Evolutionary conservation across 2,329 filamentous ascomycete species (phyloP).

Genomic region (Aureobasidium pullulans): DNA sequence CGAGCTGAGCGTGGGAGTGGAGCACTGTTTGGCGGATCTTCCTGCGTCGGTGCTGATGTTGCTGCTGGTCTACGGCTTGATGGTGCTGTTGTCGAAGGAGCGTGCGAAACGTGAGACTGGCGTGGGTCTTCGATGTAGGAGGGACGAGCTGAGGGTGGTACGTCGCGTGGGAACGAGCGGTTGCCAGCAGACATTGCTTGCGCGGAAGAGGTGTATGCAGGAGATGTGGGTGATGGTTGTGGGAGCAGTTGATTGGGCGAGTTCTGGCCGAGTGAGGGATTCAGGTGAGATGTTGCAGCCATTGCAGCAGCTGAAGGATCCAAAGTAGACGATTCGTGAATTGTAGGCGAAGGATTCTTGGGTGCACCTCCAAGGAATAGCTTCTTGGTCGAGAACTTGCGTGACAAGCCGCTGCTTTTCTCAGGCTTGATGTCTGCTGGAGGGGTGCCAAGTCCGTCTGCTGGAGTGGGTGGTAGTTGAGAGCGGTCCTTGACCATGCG

Average conservation of each 20-base stretch:
- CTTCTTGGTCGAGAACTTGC: conserved; percentile 48
- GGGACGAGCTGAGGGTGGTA: conserved; percentile 17
- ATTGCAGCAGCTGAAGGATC: conserved; percentile 45
- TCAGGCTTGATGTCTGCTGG: conserved; percentile 16
- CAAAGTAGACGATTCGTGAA: conserved; percentile 36
- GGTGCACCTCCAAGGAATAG: conserved; percentile 42
- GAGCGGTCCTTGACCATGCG: conserved; percentile 87
- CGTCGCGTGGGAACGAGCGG: conserved; percentile 27
- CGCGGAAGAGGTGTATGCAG: conserved; percentile 34
- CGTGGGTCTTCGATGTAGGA: conserved; percentile 17
- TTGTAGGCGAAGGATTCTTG: conserved; percentile 46
- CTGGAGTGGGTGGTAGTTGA: conserved; percentile 63
- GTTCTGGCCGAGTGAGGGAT: conserved; percentile 40
- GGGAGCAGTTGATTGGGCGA: conserved; percentile 29
- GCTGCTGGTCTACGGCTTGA: conserved; percentile 19
- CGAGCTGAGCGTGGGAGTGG: conserved; percentile 7
- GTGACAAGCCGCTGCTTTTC: conserved; percentile 37
- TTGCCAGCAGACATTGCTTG: conserved; percentile 19
- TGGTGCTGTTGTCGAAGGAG: conserved; percentile 22
- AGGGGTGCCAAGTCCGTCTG: conserved; percentile 19
- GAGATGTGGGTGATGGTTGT: conserved; percentile 43
- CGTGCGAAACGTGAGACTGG: conserved; percentile 20
- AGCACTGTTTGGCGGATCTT: conserved; percentile 9
- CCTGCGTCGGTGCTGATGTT: conserved; percentile 12
- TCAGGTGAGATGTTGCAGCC: conserved; percentile 44